Evolutionary conservation across 805 yeast species (phyloP), one percentile per base, ranked within the genome.

Genomic region (Saturnispora saitoi): DNA sequence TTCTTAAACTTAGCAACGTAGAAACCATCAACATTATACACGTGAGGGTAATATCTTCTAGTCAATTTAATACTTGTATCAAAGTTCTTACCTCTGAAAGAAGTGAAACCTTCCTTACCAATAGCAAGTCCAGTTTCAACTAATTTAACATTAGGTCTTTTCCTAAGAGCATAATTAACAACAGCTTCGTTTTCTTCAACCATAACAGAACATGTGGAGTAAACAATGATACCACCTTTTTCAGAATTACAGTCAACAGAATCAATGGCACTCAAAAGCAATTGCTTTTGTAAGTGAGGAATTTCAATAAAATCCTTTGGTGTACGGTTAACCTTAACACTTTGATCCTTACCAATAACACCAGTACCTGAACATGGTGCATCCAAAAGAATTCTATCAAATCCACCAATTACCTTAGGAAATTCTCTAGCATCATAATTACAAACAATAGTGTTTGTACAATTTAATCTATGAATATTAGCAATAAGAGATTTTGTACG

Each of bases 361-460:
- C 99, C 99, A 3, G 99, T 91, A 72, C 99, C 99, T 6, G 99
- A 89, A 70, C 99, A 93, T 56, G 99, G 99, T 31, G 99, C 99
- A 75, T 93, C 99, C 58, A 93, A 73, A 55, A 93, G 71, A 36
- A 93, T 81, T 68, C 99, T 80, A 66, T 93, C 98, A 59, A 93
- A 93, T 0, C 99, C 99, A 57, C 99, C 99, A 64, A 93, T 88
- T 32, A 93, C 97, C 66, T 88, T 88, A 44, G 99, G 98, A 65
- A 93, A 93, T 68, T 91, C 97, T 68, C 98, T 81, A 37, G 98
- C 99, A 70, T 93, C 99, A 66, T 93, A 90, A 68, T 93, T 86
- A 70, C 96, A 90, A 31, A 93, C 98, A 63, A 93, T 84, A 41
- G 98, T 89, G 70, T 93, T 93, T 43, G 89, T 85, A 68, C 98